phyloP scores from a whole-genome alignment of 306 rosid genomes.

The Arachis stenosperma region DNA sequence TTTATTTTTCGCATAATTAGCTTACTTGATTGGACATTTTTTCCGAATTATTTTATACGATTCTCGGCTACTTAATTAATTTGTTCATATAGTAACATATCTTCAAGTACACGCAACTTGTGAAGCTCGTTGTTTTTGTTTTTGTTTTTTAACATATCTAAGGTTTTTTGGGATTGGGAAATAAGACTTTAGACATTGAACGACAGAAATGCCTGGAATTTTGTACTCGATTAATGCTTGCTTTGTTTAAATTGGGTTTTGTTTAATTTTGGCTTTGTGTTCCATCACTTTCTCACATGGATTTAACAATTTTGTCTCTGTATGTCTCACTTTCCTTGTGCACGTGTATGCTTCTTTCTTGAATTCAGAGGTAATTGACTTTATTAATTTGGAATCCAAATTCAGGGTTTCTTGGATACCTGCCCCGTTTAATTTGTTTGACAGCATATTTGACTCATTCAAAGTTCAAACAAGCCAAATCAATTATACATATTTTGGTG shows the following conservation, averaged over 20 bases:
- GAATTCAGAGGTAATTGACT: slow-evolving; percentile 30
- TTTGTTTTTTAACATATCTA: neutral
- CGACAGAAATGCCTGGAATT: slow-evolving; percentile 56
- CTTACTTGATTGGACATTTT: neutral
- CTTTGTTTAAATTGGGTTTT: slow-evolving; percentile 34
- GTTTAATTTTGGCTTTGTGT: slow-evolving; percentile 54
- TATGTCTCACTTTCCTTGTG: slow-evolving; percentile 40
- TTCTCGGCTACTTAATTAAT: neutral
- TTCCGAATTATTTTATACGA: neutral
- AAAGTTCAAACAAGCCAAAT: neutral
- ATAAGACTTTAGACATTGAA: slow-evolving; percentile 45
- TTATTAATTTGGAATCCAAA: slow-evolving; percentile 9
- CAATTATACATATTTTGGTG: too few relatives aligned
- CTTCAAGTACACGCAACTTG: neutral
- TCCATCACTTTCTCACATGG: slow-evolving; percentile 47
- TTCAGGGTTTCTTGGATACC: slow-evolving; percentile 29
- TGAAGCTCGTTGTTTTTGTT: neutral
- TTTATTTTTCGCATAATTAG: neutral
- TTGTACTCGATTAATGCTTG: slow-evolving; percentile 43
- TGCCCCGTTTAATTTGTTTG: neutral
- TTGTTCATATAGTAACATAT: neutral
- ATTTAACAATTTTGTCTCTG: slow-evolving; percentile 38
- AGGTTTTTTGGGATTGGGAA: slow-evolving; percentile 41
- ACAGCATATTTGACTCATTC: slow-evolving; percentile 24
- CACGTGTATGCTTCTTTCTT: slow-evolving; percentile 49